Base-by-base conservation (phyloP, 1,284 basidiomycete genomes). In the Phenoliferia sp. region DNA sequence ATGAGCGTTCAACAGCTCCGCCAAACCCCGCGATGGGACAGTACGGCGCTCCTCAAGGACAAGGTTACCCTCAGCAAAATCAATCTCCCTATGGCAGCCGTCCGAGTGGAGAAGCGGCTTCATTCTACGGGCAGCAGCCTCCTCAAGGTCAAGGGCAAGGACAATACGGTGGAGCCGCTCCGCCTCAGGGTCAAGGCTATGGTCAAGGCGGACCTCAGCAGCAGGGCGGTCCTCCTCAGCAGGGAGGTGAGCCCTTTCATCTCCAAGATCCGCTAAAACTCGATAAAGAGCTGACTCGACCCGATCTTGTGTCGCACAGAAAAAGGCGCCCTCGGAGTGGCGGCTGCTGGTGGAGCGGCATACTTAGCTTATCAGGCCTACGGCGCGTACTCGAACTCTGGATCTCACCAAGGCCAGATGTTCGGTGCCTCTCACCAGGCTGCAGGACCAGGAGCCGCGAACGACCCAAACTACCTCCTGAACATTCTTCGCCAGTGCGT, bases 401-500 rank as follows among this genome's bases (percentile, higher is more conserved):
- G 39, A 12, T 12, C 12, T 22, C 39, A 44, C 39, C 12, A 22
- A 12, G 39, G 39, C 39, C 12, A 44, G 39, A 44, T 44, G 39
- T 44, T 44, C 22, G 39, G 39, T 44, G 39, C 39, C 39, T 12
- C 39, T 44, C 39, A 44, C 39, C 39, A 44, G 22, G 39, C 39
- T 22, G 39, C 39, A 12, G 39, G 39, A 44, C 39, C 39, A 22
- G 39, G 39, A 44, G 39, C 39, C 39, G 50, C 52, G 22, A 0
- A 39, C 22, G 66, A 59, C 3, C 54, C 55, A 3, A 66, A 67
- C 39, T 55, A 50, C 39, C 71, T 74, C 44, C 50, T 68, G 17
- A 3, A 59, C 1, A 62, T 70, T 39, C 57, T 74, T 28, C 59
- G 63, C 31, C 34, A 79, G 48, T 80, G 79, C 74, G 80, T 81